Conservation (phyloP, 2,329 filamentous ascomycete species). For the Leptosphaerulina australis region DNA sequence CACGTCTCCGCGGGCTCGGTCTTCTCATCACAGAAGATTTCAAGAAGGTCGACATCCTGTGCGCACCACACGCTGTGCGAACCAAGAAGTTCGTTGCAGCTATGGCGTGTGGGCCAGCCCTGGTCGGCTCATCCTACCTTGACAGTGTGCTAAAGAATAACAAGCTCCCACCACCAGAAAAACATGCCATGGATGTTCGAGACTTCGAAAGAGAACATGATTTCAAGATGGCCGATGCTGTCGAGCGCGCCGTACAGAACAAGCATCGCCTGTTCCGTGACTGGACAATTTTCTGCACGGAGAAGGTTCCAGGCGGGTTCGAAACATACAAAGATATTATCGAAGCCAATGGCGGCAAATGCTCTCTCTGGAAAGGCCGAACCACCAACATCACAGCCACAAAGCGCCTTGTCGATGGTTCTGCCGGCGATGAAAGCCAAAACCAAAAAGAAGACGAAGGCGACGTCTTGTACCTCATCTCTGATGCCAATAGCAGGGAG, state of each 20-base stretch:
- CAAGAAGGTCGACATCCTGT: slow-evolving; percentile 79
- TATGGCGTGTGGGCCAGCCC: slow-evolving; percentile 76
- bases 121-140: slow-evolving; percentile 80
- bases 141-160: slow-evolving; percentile 75
- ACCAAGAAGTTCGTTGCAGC: slow-evolving; percentile 94
- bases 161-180: slow-evolving; percentile 66
- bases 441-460: slow-evolving; percentile 66
- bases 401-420: slow-evolving; percentile 40
- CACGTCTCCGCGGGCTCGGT: slow-evolving; percentile 80
- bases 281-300: slow-evolving; percentile 83
- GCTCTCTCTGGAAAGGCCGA: slow-evolving; percentile 76
- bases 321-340: slow-evolving; percentile 87
- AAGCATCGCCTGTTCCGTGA: slow-evolving; percentile 75
- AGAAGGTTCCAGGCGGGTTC: slow-evolving; percentile 77
- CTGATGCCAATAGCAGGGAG: slow-evolving; percentile 69
- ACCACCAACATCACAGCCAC: slow-evolving; percentile 67
- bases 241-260: slow-evolving; percentile 75
- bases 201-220: slow-evolving; percentile 74
- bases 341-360: slow-evolving; percentile 84
- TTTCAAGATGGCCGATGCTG: slow-evolving; percentile 71
- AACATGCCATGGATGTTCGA: slow-evolving; percentile 73
- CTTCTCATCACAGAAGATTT: slow-evolving; percentile 80
- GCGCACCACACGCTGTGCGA: slow-evolving; percentile 83
- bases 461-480: slow-evolving; percentile 76
- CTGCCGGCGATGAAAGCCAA: slow-evolving; percentile 51